Conservation (phyloP, 164 flowering plant species). For the Dillenia turbinata region DNA sequence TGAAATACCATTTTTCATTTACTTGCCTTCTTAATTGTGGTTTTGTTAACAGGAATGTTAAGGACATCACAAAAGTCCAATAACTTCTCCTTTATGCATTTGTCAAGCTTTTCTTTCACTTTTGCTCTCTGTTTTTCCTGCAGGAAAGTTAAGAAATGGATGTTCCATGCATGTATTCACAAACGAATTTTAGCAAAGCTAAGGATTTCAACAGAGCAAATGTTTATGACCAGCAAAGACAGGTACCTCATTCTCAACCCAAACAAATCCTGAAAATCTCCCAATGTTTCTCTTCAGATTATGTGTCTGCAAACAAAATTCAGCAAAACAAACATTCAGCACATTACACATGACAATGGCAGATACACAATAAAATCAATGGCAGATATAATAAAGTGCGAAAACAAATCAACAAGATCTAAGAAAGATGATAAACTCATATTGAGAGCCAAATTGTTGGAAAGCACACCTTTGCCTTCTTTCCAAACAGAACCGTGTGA, state of each 20-base stretch:
- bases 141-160: constrained; percentile 12
- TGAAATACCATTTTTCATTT: neutral
- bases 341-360: too few species aligned
- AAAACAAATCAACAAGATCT: too few species aligned
- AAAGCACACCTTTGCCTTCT: constrained; percentile 60
- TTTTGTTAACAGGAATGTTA: constrained; percentile 54
- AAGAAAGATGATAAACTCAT: neutral
- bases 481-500: constrained; percentile 77
- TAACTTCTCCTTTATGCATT: constrained; percentile 71
- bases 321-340: neutral
- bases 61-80: constrained; percentile 77
- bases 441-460: neutral
- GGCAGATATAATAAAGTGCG: too few species aligned
- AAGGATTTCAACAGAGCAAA: neutral
- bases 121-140: constrained; percentile 73
- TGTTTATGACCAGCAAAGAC: neutral
- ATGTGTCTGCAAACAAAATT: constrained; percentile 40
- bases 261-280: constrained; percentile 83
- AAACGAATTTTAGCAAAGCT: neutral
- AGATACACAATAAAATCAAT: too few species aligned
- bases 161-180: neutral
- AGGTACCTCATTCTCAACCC: constrained; percentile 78
- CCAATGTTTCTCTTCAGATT: constrained; percentile 61
- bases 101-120: constrained; percentile 74
- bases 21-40: constrained; percentile 53